phyloP scores from a whole-genome alignment of 768 basidiomycete species.

The Rhizopogon salebrosus region DNA sequence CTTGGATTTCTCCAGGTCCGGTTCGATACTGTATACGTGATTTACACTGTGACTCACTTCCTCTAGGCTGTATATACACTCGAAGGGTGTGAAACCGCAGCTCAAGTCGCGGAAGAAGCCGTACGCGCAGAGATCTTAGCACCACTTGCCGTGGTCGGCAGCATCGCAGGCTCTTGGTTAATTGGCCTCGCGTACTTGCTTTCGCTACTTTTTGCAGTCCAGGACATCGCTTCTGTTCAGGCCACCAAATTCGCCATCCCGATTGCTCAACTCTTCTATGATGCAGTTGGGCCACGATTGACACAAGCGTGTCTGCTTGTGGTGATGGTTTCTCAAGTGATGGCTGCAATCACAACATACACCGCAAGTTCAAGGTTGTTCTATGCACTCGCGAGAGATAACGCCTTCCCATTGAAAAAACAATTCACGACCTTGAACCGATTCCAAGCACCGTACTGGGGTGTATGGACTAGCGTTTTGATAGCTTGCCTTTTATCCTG shows the following conservation, averaged over 20 bases:
- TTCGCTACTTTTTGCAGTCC: conserved; percentile 52
- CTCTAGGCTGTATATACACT: conserved; percentile 51
- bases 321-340: conserved; percentile 44
- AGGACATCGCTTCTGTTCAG: conserved; percentile 45
- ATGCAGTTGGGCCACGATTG: conserved; percentile 43
- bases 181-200: conserved; percentile 55
- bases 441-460: conserved; percentile 49
- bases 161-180: conserved; percentile 52
- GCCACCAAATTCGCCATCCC: conserved; percentile 50
- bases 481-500: conserved; percentile 51
- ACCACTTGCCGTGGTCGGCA: conserved; percentile 51
- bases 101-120: conserved; percentile 60
- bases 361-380: conserved; percentile 53
- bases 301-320: conserved; percentile 48
- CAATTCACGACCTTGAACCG: conserved; percentile 47
- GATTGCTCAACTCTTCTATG: conserved; percentile 53
- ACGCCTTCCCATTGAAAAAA: conserved; percentile 43
- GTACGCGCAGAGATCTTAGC: conserved; percentile 51
- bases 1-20: conserved; percentile 48
- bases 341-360: conserved; percentile 53
- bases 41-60: background rate
- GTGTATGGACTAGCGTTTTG: conserved; percentile 50
- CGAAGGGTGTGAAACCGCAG: conserved; percentile 59
- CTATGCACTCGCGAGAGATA: conserved; percentile 52
- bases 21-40: background rate